Conservation (phyloP, 371 early-diverging fungal species). For the Furculomyces boomerangus region DNA sequence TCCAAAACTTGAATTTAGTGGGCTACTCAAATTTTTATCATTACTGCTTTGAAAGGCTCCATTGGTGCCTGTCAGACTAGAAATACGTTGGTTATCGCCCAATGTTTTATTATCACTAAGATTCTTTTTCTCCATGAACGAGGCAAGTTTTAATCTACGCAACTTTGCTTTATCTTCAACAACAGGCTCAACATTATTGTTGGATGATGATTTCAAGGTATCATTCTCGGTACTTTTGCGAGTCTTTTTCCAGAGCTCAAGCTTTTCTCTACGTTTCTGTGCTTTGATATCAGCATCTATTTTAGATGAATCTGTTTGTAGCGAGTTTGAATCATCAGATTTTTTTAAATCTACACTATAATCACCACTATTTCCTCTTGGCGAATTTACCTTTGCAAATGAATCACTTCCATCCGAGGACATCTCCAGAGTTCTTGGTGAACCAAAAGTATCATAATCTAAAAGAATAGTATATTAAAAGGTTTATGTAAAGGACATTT, state of each 20-base stretch:
- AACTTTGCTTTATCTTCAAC: background rate
- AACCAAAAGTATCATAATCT: too few species aligned
- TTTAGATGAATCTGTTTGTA: too few species aligned
- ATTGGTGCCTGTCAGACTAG: background rate
- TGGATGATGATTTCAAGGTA: background rate
- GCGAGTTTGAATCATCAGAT: too few species aligned
- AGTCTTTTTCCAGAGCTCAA: slow-evolving; percentile 7
- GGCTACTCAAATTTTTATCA: background rate
- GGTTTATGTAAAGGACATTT: too few species aligned
- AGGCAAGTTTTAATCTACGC: background rate
- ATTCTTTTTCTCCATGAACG: background rate
- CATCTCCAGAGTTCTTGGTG: too few species aligned
- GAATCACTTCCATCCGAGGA: too few species aligned
- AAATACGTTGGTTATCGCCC: background rate
- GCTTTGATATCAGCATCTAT: background rate
- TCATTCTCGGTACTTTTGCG: background rate
- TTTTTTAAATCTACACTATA: too few species aligned
- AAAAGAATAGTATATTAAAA: too few species aligned
- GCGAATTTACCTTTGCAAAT: too few species aligned
- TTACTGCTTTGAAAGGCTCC: background rate
- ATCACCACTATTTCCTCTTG: too few species aligned
- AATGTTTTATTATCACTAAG: background rate
- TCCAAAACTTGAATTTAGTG: background rate
- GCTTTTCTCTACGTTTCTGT: slow-evolving; percentile 1
- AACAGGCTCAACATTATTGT: background rate